phyloP scores from a whole-genome alignment of 306 rosid genomes.

The Oxytropis ochrocephala region DNA sequence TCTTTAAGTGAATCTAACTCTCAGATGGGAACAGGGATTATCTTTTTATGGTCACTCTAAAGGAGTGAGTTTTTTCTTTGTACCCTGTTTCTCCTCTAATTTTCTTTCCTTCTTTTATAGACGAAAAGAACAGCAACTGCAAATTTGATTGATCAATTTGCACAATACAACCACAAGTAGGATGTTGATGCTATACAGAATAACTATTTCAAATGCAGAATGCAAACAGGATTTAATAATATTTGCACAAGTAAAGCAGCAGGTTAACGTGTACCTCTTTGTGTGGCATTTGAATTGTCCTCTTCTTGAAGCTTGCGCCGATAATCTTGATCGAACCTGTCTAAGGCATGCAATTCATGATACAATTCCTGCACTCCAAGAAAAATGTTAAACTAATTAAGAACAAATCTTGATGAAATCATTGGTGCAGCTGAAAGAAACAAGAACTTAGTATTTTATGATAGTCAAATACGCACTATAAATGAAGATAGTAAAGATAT shows the following conservation, averaged over 20 bases:
- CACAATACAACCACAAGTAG: not conserved
- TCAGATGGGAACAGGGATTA: not conserved
- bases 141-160: constrained; percentile 3
- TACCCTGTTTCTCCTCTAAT: not conserved
- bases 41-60: not conserved
- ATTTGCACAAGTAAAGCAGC: constrained; percentile 1
- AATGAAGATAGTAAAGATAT: not conserved
- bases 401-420: constrained; percentile 6
- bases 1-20: not conserved
- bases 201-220: not conserved
- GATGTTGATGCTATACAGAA: constrained; percentile 1
- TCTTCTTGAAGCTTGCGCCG: constrained; percentile 92
- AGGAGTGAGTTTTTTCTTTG: not conserved
- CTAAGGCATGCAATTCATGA: constrained; percentile 93
- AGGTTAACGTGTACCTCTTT: constrained; percentile 56
- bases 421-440: not conserved
- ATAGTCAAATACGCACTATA: not conserved
- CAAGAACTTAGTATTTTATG: not conserved
- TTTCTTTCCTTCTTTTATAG: not conserved
- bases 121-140: not conserved
- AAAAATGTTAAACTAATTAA: constrained; percentile 2
- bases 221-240: not conserved
- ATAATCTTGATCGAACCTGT: constrained; percentile 94
- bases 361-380: constrained; percentile 68
- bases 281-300: constrained; percentile 73